Percentiles rank a stretch among this genome's conserved stretches.
phyloP scores from a whole-genome alignment of 148 eudicot genomes.

The Bassia scoparia region DNA sequence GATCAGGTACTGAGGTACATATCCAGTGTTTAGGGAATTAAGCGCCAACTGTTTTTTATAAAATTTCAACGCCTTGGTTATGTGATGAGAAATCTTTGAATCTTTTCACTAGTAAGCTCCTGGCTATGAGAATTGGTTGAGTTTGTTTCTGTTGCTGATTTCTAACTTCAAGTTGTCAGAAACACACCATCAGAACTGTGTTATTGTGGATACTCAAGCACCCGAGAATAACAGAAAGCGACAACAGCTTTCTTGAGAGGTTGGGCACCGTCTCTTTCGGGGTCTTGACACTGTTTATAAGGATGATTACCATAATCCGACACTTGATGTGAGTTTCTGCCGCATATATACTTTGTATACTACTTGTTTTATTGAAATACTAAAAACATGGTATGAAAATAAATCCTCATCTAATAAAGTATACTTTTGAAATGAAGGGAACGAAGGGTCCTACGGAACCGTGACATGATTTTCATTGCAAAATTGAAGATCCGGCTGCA shows the following conservation, averaged over 20 bases:
- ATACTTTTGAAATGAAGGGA: conserved; percentile 28
- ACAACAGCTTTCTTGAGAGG: conserved; percentile 78
- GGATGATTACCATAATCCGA: conserved; percentile 80
- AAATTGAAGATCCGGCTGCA: conserved; percentile 93
- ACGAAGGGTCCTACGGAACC: conserved; percentile 93
- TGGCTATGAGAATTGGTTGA: not conserved
- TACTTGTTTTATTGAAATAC: not conserved
- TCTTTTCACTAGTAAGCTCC: not conserved
- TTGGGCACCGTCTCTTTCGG: conserved; percentile 66
- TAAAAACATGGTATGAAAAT: not conserved
- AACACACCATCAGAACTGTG: conserved; percentile 99
- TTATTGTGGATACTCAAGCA: conserved; percentile 87
- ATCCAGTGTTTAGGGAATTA: too few relatives aligned
- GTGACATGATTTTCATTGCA: conserved; percentile 97
- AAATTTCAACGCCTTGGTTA: not conserved
- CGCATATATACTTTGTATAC: not conserved
- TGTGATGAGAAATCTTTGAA: not conserved
- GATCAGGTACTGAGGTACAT: not conserved
- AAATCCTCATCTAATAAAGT: not conserved
- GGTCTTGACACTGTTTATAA: conserved; percentile 65
- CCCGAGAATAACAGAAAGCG: conserved; percentile 78
- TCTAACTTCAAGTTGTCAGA: conserved; percentile 69
- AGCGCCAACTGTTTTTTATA: not conserved
- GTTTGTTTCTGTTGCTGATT: conserved; percentile 19
- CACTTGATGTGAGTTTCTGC: conserved; percentile 53